Base-by-base conservation (phyloP, 129 eudicot species). In the Flaveria ramosissima region DNA sequence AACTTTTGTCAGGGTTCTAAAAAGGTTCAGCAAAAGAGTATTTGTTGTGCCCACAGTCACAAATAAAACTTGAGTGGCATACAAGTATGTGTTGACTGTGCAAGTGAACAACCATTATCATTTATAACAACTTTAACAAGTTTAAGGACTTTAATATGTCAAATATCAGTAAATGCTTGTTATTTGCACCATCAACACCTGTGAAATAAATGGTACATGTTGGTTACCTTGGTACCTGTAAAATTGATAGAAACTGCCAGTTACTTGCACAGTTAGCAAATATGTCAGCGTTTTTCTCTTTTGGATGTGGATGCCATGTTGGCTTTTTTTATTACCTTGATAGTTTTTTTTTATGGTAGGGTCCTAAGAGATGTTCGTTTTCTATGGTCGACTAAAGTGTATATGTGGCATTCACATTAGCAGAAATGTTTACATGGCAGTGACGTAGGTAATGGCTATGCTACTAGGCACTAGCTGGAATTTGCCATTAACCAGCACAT, bases 21-120 rank as follows among this genome's bases (percentile, higher is more conserved):
- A 16, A 59, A 59, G 36, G 32, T 59, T 59, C 65, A 20, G 32
- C 65, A 20, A 59, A 59, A 59, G 65, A 59, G 65, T 59, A 2
- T 59, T 21, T 59, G 65, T 59, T 6, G 24, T 17, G 23, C 23
- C 16, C 65, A 57, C 15, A 1, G 10, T 57, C 1, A 16, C 30
- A 21, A 56, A 21, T 20, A 20, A 57, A 57, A 57, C 30, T 57
- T n/a, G 64, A 1, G 15, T 57, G 15, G 15, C 6, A 21, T 57
- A 57, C 64, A 53, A 6, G 60, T n/a, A 57, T 57, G 65, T 57
- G 65, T 10, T 59, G 65, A 20, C 32, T 10, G 65, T 21, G 36
- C 65, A 59, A 21, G 65, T 21, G 12, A 56, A 24, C 62, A 3
- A 17, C 36, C 7, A 17, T 55, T 55, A 55, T 12, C 27, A 51